These are phyloP conservation scores for Aspergillus sp. DNA, from an alignment of 2,329 filamentous ascomycete genomes.

Conservation along the genomic window DNA sequence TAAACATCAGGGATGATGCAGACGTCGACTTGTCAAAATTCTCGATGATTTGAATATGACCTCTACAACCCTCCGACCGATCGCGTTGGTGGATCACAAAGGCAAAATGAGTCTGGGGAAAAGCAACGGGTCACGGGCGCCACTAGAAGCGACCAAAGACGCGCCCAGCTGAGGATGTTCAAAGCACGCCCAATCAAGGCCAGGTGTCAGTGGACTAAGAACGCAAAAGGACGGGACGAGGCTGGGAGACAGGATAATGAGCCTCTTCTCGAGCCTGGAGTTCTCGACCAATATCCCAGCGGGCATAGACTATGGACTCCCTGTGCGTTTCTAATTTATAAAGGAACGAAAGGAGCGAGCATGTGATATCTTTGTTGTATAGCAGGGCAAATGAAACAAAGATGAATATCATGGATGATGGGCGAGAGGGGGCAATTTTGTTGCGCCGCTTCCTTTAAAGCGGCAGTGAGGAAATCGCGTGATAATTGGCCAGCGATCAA, in stretches of 20 bases:
- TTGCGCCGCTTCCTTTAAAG: slow-evolving; percentile 36
- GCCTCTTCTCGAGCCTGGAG: neutral
- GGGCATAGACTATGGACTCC: neutral
- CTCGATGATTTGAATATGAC: slow-evolving; percentile 6
- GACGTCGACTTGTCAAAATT: neutral
- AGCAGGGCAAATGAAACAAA: neutral
- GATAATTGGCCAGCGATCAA: slow-evolving; percentile 28
- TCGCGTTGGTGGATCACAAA: slow-evolving; percentile 21
- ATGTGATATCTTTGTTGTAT: neutral
- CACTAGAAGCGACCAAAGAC: neutral
- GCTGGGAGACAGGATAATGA: slow-evolving; percentile 4
- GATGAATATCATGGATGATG: too few species aligned
- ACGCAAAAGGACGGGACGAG: neutral
- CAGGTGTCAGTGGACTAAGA: neutral
- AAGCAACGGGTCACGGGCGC: neutral
- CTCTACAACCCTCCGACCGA: neutral
- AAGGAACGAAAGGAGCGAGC: neutral
- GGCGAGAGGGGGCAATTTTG: slow-evolving; percentile 29
- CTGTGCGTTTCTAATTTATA: neutral
- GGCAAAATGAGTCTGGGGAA: slow-evolving; percentile 18
- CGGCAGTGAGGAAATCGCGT: slow-evolving; percentile 25
- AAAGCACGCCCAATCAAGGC: slow-evolving; percentile 13
- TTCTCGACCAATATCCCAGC: too few species aligned
- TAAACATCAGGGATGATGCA: neutral
- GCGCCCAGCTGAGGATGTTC: neutral